Evolutionary conservation across 441 rosid genomes (phyloP), one percentile per base, ranked within the genome.

Genomic region (Francoa sonchifolia): DNA sequence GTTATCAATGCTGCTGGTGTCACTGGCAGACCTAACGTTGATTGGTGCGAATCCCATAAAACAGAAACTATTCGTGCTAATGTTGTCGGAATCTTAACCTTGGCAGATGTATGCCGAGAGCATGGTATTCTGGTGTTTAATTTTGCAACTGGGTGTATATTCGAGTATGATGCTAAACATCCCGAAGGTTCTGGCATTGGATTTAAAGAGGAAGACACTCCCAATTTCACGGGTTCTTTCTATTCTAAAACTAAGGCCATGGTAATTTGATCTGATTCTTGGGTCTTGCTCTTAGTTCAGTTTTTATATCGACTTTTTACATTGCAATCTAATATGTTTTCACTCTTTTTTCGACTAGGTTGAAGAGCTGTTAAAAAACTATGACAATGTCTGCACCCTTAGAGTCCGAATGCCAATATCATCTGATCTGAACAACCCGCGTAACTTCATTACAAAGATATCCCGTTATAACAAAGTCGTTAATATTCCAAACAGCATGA

Each of bases 11-110:
- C 96, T 11, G 96, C 96, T 6, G 96, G 96, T 53, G 73, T 87
- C 28, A 87, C 96, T 1, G 96, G 96, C 3, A 79, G 92, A 59
- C 96, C 96, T 4, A 87, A 87, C 54, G 96, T 87, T 18, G 96
- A 87, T 60, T 82, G 96, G 96, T 87, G 96, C 54, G 96, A 87
- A 51, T 77, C 92, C 26, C 92, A 87, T 55, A 79, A 79, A 63
- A 58, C 83, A 0, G 92, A 86, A 58, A 86, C 96, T 3, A 75
- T 86, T 40, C 77, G 86, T 4, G 51, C 79, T 55, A 86, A 87
- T 33, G 88, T 87, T 16, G 71, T 81, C 48, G 96, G 96, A 48
- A 86, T 94, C 43, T 67, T 86, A 61, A 79, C 88, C 34, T 66
- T 86, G 14, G 94, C 94, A 12, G 94, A 82, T 63, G 83, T 86